These are phyloP conservation scores for Saxophila tyrrhenica DNA, from an alignment of 495 filamentous ascomycete species.

Conservation along the genomic window DNA sequence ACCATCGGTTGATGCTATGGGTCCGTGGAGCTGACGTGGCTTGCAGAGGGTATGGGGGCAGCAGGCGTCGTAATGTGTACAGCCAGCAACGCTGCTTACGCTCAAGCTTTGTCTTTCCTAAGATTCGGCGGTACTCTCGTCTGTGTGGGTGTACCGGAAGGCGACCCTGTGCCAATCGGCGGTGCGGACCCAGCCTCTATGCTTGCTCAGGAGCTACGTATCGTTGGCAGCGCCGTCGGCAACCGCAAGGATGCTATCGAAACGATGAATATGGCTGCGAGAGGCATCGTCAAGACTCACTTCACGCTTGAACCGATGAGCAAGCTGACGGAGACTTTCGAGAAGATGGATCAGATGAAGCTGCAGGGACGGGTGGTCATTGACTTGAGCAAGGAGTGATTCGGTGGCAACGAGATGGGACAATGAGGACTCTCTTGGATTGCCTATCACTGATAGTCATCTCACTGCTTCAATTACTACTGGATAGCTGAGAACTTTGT, in stretches of 20 bases:
- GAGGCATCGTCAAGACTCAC: slow-evolving; percentile 52
- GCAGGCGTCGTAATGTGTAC: slow-evolving; percentile 54
- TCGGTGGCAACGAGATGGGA: too few relatives aligned
- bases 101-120: slow-evolving; percentile 36
- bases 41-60: slow-evolving; percentile 54
- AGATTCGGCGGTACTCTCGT: slow-evolving; percentile 53
- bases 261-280: slow-evolving; percentile 49
- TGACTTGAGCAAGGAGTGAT: slow-evolving; percentile 19
- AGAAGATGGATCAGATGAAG: slow-evolving; percentile 47
- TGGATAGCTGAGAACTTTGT: slow-evolving; percentile 12
- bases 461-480: neutral
- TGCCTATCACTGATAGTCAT: neutral
- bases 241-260: slow-evolving; percentile 56
- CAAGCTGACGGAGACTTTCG: slow-evolving; percentile 45
- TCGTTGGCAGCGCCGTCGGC: slow-evolving; percentile 54
- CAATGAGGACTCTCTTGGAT: neutral
- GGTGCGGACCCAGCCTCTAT: slow-evolving; percentile 42
- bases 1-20: too few relatives aligned
- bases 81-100: slow-evolving; percentile 55
- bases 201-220: slow-evolving; percentile 41
- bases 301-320: slow-evolving; percentile 50
- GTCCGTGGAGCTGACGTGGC: neutral
- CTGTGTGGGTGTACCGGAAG: slow-evolving; percentile 59
- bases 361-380: slow-evolving; percentile 32
- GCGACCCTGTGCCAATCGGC: slow-evolving; percentile 45